Conservation (phyloP, 805 yeast species). For the Candida ulmi region DNA sequence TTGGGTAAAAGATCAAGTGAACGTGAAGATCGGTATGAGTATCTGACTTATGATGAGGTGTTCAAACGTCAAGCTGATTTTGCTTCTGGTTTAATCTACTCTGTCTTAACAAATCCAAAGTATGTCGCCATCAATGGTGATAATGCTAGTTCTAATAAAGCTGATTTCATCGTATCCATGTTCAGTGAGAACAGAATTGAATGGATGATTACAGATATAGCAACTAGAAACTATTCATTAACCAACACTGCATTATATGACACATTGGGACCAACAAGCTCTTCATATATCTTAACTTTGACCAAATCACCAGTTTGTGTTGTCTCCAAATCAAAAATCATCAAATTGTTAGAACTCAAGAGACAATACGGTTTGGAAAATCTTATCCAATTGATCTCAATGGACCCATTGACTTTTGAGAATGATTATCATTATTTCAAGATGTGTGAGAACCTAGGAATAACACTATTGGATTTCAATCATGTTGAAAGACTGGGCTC, state of each 20-base stretch:
- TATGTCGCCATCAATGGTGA: not conserved
- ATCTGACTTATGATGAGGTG: constrained; percentile 34
- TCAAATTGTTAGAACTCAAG: constrained; percentile 36
- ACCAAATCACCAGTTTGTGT: constrained; percentile 49
- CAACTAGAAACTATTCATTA: constrained; percentile 33
- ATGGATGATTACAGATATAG: constrained; percentile 64
- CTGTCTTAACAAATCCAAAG: constrained; percentile 5
- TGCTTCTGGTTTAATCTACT: constrained; percentile 45
- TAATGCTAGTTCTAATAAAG: constrained; percentile 1
- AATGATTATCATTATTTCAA: constrained; percentile 21
- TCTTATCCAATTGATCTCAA: constrained; percentile 40
- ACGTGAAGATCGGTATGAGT: constrained; percentile 29
- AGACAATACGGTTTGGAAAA: constrained; percentile 18
- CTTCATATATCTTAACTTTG: constrained; percentile 44
- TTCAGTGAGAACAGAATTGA: constrained; percentile 52
- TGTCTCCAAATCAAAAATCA: constrained; percentile 39
- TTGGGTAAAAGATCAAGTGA: constrained; percentile 18
- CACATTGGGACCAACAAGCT: constrained; percentile 43
- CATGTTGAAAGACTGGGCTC: constrained; percentile 29
- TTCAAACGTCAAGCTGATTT: constrained; percentile 35
- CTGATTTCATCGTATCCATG: constrained; percentile 43
- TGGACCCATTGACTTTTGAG: constrained; percentile 34
- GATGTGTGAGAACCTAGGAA: constrained; percentile 15
- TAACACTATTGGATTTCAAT: constrained; percentile 31
- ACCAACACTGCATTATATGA: constrained; percentile 38